A percentile compares a stretch with the other conserved stretches of the same genome.
phyloP scores from a whole-genome alignment of 2,329 filamentous ascomycete species.

The Beauveria brongniartii region DNA sequence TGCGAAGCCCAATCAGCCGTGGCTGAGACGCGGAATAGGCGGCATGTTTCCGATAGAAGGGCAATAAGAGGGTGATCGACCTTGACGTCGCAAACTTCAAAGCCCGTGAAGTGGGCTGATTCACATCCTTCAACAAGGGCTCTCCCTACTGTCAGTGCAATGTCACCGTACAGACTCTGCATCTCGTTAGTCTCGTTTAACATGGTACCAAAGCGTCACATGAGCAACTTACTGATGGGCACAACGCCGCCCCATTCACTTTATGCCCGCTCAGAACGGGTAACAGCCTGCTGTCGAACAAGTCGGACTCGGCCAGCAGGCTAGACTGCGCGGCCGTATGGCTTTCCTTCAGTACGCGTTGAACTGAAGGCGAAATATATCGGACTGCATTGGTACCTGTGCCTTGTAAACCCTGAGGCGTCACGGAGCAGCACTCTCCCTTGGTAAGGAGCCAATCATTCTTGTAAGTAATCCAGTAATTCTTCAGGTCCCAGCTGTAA shows the following conservation, averaged over 20 bases:
- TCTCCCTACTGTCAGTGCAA: neutral
- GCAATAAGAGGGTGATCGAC: conserved; percentile 17
- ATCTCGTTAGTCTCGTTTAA: neutral
- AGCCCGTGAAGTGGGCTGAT: conserved; percentile 9
- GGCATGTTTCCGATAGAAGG: conserved; percentile 11
- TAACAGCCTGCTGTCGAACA: neutral
- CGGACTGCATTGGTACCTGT: neutral
- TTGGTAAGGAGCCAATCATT: conserved; percentile 66
- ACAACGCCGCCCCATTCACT: neutral
- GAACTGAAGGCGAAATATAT: conserved; percentile 4
- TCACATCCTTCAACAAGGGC: neutral
- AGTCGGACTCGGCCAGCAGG: conserved; percentile 12
- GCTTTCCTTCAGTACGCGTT: neutral
- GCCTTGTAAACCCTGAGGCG: neutral
- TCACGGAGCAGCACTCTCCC: conserved; percentile 21
- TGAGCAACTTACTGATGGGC: neutral
- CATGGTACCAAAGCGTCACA: neutral
- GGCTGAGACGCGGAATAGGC: conserved; percentile 15
- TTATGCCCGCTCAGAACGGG: neutral
- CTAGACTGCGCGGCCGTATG: neutral
- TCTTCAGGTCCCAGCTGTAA: conserved; percentile 64
- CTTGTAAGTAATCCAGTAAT: conserved; percentile 54
- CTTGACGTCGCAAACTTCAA: conserved; percentile 17
- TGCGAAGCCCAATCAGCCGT: conserved; percentile 13
- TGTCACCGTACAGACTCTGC: neutral